These are phyloP conservation scores for Mucor plumbeus DNA, from an alignment of 371 early-diverging fungal species.

Conservation along the genomic window DNA sequence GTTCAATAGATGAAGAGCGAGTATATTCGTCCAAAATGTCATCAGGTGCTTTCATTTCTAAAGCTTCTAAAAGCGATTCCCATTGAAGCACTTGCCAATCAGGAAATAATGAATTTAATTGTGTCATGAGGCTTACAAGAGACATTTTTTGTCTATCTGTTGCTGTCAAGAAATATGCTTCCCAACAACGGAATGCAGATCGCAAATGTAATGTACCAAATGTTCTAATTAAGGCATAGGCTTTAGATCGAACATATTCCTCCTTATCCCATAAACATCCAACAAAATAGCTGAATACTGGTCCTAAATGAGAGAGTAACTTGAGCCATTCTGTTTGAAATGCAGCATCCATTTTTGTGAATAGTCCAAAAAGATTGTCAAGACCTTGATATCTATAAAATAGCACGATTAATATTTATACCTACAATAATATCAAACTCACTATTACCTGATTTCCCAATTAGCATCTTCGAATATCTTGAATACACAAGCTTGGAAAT, in stretches of 20 bases:
- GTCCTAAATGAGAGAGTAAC: slow-evolving; percentile 53
- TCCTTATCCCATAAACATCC: slow-evolving; percentile 59
- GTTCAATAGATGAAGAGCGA: background rate
- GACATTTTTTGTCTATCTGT: slow-evolving; percentile 42
- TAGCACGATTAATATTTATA: too few species aligned
- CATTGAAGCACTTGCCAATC: slow-evolving; percentile 63
- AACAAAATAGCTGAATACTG: slow-evolving; percentile 56
- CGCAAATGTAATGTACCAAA: slow-evolving; percentile 51
- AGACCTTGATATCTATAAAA: slow-evolving; percentile 47
- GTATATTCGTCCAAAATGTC: slow-evolving; percentile 43
- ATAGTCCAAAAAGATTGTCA: slow-evolving; percentile 57
- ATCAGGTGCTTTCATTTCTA: slow-evolving; percentile 37
- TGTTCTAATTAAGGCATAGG: slow-evolving; percentile 45
- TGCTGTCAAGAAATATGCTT: slow-evolving; percentile 57
- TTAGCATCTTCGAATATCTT: slow-evolving; percentile 48
- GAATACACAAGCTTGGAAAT: slow-evolving; percentile 50
- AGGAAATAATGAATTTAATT: slow-evolving; percentile 54
- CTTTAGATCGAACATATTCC: slow-evolving; percentile 59
- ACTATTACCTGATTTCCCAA: slow-evolving; percentile 58
- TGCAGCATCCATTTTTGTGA: slow-evolving; percentile 59
- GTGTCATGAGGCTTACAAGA: slow-evolving; percentile 52
- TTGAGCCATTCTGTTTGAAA: slow-evolving; percentile 56
- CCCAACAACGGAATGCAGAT: slow-evolving; percentile 62
- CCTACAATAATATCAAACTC: background rate
- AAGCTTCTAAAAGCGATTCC: slow-evolving; percentile 52